Conservation (phyloP, 1,139 yeast species). For the Yamadazyma dendronema region DNA sequence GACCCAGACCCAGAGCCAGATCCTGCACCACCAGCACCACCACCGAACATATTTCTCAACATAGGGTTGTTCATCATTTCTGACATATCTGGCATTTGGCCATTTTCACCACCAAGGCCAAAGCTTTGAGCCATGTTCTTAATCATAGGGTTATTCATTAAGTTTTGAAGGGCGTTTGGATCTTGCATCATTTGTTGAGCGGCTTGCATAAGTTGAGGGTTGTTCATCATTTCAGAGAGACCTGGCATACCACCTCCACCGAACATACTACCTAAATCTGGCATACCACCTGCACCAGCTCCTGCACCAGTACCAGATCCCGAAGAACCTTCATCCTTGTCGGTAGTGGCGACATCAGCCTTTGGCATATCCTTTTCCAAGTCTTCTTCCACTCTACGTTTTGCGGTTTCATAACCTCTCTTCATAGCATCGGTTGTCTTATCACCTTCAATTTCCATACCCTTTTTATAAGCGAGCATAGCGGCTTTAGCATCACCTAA, state of each 20-base stretch:
- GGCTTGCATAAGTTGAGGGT: slow-evolving; percentile 89
- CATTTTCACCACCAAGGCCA: slow-evolving; percentile 57
- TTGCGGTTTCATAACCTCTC: slow-evolving; percentile 91
- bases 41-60: slow-evolving; percentile 63
- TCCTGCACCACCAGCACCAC: slow-evolving; percentile 2
- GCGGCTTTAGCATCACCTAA: slow-evolving; percentile 87
- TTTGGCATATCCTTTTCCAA: slow-evolving; percentile 46
- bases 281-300: slow-evolving; percentile 62
- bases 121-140: slow-evolving; percentile 74
- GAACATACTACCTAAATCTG: slow-evolving; percentile 65
- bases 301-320: slow-evolving; percentile 61
- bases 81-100: slow-evolving; percentile 52
- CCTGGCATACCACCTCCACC: slow-evolving; percentile 65
- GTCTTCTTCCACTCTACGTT: slow-evolving; percentile 77
- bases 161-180: slow-evolving; percentile 72
- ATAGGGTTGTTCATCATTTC: slow-evolving; percentile 81
- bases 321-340: slow-evolving; percentile 19
- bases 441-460: slow-evolving; percentile 84
- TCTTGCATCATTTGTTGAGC: slow-evolving; percentile 92
- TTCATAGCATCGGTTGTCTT: slow-evolving; percentile 85
- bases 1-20: not conserved
- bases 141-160: slow-evolving; percentile 80
- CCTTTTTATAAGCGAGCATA: slow-evolving; percentile 85
- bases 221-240: slow-evolving; percentile 65
- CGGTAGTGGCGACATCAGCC: slow-evolving; percentile 11